Evolutionary conservation across 345 rosid genomes (phyloP), one percentile per base, ranked within the genome.

Genomic region (Arabis alpina): DNA sequence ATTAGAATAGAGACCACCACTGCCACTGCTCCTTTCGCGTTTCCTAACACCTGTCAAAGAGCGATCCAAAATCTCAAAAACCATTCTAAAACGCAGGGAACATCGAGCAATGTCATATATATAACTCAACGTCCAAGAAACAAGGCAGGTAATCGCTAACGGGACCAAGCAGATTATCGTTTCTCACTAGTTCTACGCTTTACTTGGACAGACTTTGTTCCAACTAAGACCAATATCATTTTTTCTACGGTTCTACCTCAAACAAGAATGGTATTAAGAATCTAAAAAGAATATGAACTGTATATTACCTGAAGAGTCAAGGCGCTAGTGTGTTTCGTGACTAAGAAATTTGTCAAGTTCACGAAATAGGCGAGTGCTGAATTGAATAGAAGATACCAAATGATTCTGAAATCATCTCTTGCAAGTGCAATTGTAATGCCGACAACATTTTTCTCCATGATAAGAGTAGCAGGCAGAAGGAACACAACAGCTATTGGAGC

Each of bases 1-100:
- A 95, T 92, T 61, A 95, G 79, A 77, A 95, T 92, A 0, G 99
- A 95, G 8, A 95, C 86, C 73, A 95, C 99, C 76, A 95, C 98
- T 4, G 98, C 99, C 61, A 92, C 97, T 3, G 99, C 98, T 30
- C 99, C 99, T 80, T 95, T 95, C 11, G 99, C 99, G 70, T 95
- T 95, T 62, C 99, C 99, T 56, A 95, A 86, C 56, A 95, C 98
- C 97, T 95, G 84, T 68, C 61, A 67, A 73, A 76, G 10, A 56
- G 39, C 60, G 19, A 6, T 13, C 52, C 62, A 42, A 14, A 58
- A 66, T 57, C 47, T 51, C 19, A 25, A 39, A 15, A 39, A 5
- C 16, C 60, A 40, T 44, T n/a, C 3, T 4, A 16, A n/a, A 27
- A 40, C 2, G 36, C 25, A 27, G 23, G 45, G 4, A 30, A 28